Percentiles rank a stretch among this genome's conserved stretches.
phyloP scores from a whole-genome alignment of 176 grass and related monocot genomes.

The Musa beccarii region DNA sequence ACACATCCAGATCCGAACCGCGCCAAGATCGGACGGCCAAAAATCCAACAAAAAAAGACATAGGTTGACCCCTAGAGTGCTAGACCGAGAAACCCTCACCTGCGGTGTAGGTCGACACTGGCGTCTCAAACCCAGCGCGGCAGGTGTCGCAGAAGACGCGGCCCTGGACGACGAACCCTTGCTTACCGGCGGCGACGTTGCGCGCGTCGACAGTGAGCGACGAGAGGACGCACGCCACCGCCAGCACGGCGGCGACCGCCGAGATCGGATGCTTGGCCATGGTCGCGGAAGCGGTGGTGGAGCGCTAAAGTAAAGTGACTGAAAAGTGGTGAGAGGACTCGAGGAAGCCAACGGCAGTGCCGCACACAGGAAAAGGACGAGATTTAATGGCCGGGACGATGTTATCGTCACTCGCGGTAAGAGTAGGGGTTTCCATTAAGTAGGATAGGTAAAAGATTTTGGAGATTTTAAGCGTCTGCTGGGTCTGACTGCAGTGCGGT shows the following conservation, averaged over 20 bases:
- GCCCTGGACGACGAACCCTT: constrained; percentile 54
- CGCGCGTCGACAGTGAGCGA: constrained; percentile 14
- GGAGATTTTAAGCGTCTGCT: background rate
- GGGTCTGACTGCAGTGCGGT: background rate
- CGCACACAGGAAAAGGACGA: background rate
- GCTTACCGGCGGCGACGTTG: constrained; percentile 18
- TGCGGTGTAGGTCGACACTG: constrained; percentile 67
- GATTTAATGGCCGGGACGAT: background rate
- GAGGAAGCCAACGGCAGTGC: background rate
- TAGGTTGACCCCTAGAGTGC: background rate
- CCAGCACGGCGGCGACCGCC: constrained; percentile 4
- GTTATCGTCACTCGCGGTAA: background rate
- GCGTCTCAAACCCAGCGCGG: constrained; percentile 84
- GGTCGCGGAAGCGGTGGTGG: background rate
- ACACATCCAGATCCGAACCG: background rate
- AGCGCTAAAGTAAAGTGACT: background rate
- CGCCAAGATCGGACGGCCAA: background rate
- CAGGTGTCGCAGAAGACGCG: constrained; percentile 90
- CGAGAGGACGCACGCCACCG: constrained; percentile 20
- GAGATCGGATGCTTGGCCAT: constrained; percentile 6
- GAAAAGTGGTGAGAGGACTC: background rate
- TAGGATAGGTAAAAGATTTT: background rate
- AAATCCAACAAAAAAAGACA: background rate
- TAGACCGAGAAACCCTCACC: constrained; percentile 25
- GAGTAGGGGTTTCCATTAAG: background rate